Conservation (phyloP, 495 filamentous ascomycete species). For the Hypoxylon fuscum region DNA sequence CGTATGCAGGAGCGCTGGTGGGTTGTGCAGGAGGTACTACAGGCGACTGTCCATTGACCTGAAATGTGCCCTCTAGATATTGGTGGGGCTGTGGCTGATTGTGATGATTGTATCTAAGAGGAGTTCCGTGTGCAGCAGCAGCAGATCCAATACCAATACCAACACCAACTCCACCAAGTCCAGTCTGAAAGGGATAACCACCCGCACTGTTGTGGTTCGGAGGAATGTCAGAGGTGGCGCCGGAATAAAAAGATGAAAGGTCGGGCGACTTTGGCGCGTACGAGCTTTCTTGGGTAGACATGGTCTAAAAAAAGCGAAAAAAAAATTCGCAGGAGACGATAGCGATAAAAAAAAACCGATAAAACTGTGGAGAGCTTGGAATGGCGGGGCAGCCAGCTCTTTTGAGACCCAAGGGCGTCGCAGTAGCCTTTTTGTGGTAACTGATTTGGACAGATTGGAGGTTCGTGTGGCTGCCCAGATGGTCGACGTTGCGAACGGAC, state of each 20-base stretch:
- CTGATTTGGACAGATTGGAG: slow-evolving; percentile 8
- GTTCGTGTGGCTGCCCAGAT: slow-evolving; percentile 30
- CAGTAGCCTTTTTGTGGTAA: slow-evolving; percentile 12
- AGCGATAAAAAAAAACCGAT: slow-evolving; percentile 36
- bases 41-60: slow-evolving; percentile 35
- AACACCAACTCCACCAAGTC: slow-evolving; percentile 24
- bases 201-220: slow-evolving; percentile 18
- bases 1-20: slow-evolving; percentile 34
- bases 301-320: slow-evolving; percentile 43
- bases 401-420: slow-evolving; percentile 25
- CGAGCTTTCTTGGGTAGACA: slow-evolving; percentile 54
- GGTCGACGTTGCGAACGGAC: slow-evolving; percentile 14
- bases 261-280: slow-evolving; percentile 67
- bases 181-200: slow-evolving; percentile 55
- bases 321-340: slow-evolving; percentile 39
- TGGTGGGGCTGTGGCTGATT: slow-evolving; percentile 37
- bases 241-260: slow-evolving; percentile 60
- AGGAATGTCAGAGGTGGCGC: slow-evolving; percentile 35
- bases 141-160: background rate
- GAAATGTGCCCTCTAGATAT: no score
- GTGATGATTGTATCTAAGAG: slow-evolving; percentile 32
- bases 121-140: slow-evolving; percentile 4
- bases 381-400: slow-evolving; percentile 37
- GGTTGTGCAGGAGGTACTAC: slow-evolving; percentile 28
- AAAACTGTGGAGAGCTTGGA: slow-evolving; percentile 31